Evolutionary conservation across 441 rosid genomes (phyloP), one percentile per base, ranked within the genome.

Genomic region (Kokia cookei): DNA sequence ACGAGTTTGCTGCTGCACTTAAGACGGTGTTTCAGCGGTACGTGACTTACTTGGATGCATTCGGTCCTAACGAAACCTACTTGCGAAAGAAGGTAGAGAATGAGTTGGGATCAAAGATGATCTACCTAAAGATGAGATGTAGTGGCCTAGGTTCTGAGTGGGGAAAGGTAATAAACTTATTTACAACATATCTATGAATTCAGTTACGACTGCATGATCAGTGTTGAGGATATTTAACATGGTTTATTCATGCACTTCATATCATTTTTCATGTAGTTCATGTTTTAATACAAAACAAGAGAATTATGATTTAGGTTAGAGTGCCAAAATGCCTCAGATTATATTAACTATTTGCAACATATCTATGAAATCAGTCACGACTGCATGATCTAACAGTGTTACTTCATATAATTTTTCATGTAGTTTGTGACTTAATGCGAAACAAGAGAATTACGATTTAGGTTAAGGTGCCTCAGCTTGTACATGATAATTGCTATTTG

Each of bases 111-210:
- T 86, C 98, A 43, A 93, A 87, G 86, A 90, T 96, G 98, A 93
- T 96, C 77, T 88, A 86, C 91, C 79, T 96, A 81, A 96, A 96
- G 93, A 96, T 93, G 98, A 89, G 99, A 82, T 90, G 95, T 78
- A 78, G 93, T 14, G 94, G 94, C 69, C 96, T 93, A 77, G 92
- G 84, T 76, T 78, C 97, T 6, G 92, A 89, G 79, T 95, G 99
- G 99, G 96, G 97, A 75, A 91, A 95, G 96, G 98, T 95, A 87
- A 51, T 59, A 24, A 22, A 63, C 48, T 32, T 48, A 61, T 54
- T 51, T 69, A 19, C 40, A n/a, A 7, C 45, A 2, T 53, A 42
- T 35, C 45, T 57, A 17, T 32, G 19, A 53, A 69, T 35, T 35
- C 29, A 2, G 61, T 53, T 53, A 10, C 10, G 9, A 69, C 47